Base-by-base conservation (phyloP, 176 grass and related monocot genomes). In the Cocos nucifera region DNA sequence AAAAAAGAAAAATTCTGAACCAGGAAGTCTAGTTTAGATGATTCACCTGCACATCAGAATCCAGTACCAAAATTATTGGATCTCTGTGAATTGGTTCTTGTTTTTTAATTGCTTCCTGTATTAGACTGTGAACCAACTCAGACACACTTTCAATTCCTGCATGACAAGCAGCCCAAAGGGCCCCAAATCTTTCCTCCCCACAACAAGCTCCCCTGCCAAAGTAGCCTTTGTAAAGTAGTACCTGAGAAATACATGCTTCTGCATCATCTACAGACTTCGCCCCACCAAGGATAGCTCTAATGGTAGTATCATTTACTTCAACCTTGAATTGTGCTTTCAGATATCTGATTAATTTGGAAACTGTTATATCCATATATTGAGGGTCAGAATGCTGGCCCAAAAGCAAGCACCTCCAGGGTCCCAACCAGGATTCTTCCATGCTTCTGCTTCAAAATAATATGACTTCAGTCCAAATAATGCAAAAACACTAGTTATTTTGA, bases 391-490 rank as follows among this genome's bases (percentile, higher is more conserved):
- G 73, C 53, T 66, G 55, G 22, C 92, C 92, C 75, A 82, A 74
- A 39, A 97, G 78, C 75, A 97, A 85, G 75, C 84, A 88, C 66
- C 77, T 76, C 92, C 92, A 97, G 18, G 92, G 78, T 28, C 92
- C 92, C 64, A 97, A 70, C 92, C 92, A 97, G 67, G 76, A 91
- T 19, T 75, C 64, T 73, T 97, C 87, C 20, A 97, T 82, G 20
- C 62, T 71, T 59, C 92, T 96, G 75, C 67, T 53, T 76, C 4
- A 65, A 17, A 51, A 63, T 24, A 73, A 24, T 30, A 74, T 72
- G 75, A 22, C 16, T 48, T 59, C 12, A 81, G 67, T 12, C 53
- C 8, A 73, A 52, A 68, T 16, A 10, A 26, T 12, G 8, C 14
- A 12, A 44, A 44, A 44, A 44, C 35, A 44, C 10, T 44, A 30